Evolutionary conservation across 2,329 filamentous ascomycete species (phyloP).

Genomic region (Podosphaera aphanis): DNA sequence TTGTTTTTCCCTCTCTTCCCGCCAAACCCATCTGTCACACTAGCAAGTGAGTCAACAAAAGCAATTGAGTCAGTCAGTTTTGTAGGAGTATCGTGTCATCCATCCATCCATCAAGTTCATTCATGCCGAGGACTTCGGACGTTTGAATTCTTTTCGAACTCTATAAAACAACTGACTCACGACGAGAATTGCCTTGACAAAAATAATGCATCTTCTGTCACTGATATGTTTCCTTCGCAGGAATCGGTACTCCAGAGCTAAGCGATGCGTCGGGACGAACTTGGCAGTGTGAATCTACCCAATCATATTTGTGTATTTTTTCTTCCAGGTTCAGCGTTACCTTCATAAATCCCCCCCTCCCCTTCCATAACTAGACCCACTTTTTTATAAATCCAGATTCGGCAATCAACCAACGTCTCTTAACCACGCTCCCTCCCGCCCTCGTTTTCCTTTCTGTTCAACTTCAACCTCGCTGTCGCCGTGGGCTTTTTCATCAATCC

Average conservation of each 20-base stretch:
- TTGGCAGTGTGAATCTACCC: background rate
- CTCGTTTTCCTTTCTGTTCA: slow-evolving; percentile 1
- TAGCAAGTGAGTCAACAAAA: background rate
- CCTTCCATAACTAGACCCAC: background rate
- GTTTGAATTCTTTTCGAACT: background rate
- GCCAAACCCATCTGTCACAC: too few relatives aligned
- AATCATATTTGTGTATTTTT: background rate
- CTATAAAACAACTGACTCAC: background rate
- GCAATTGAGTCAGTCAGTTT: background rate
- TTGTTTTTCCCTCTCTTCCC: too few relatives aligned
- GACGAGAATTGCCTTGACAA: background rate
- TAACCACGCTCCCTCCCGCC: background rate
- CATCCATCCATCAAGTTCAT: background rate
- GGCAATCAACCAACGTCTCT: slow-evolving; percentile 1
- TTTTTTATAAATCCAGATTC: background rate
- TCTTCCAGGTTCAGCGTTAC: background rate
- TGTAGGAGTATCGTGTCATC: background rate
- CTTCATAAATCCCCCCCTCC: background rate
- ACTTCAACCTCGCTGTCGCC: slow-evolving; percentile 3
- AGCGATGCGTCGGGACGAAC: background rate
- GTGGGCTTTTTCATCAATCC: slow-evolving; percentile 1
- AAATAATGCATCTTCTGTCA: background rate
- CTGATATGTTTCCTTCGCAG: background rate
- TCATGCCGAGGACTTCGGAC: background rate
- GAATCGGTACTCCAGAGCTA: background rate